phyloP scores from a whole-genome alignment of 2,329 filamentous ascomycete species.

The Cercospora sesami region DNA sequence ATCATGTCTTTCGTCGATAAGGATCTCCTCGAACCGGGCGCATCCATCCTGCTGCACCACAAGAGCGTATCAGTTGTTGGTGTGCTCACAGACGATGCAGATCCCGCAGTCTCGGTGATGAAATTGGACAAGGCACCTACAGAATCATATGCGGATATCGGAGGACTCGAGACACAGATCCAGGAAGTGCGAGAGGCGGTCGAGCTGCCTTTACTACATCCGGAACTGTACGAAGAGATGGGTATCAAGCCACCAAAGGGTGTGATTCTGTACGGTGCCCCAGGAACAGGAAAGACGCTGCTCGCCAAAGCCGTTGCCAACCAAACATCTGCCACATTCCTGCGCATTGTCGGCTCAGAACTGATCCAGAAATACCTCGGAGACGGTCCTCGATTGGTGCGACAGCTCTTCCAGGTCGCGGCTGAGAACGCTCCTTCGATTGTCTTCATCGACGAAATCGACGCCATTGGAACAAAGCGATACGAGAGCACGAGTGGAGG shows the following conservation, averaged over 20 bases:
- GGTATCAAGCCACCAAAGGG: constrained; percentile 99
- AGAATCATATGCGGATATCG: constrained; percentile 97
- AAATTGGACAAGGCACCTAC: constrained; percentile 98
- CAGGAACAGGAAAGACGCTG: constrained; percentile 94
- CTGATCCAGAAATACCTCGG: constrained; percentile 98
- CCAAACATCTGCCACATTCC: constrained; percentile 96
- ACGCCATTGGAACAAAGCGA: constrained; percentile 97
- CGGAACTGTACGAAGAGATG: constrained; percentile 99
- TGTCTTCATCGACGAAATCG: constrained; percentile 98
- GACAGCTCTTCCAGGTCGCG: constrained; percentile 94
- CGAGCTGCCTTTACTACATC: constrained; percentile 89
- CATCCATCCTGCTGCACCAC: constrained; percentile 92
- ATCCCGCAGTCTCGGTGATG: constrained; percentile 96
- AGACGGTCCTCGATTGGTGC: constrained; percentile 89
- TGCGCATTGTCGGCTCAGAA: constrained; percentile 95
- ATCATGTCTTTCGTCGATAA: constrained; percentile 99
- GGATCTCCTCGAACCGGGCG: constrained; percentile 91
- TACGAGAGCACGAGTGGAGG: constrained; percentile 97
- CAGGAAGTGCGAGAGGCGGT: constrained; percentile 98
- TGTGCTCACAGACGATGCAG: constrained; percentile 92
- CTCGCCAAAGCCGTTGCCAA: constrained; percentile 97
- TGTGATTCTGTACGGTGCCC: constrained; percentile 96
- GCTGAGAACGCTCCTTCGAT: constrained; percentile 96
- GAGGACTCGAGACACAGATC: constrained; percentile 90
- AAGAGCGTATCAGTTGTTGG: constrained; percentile 98